Base-by-base conservation (phyloP, 805 yeast species). In the Sporopachydermia quercuum region DNA sequence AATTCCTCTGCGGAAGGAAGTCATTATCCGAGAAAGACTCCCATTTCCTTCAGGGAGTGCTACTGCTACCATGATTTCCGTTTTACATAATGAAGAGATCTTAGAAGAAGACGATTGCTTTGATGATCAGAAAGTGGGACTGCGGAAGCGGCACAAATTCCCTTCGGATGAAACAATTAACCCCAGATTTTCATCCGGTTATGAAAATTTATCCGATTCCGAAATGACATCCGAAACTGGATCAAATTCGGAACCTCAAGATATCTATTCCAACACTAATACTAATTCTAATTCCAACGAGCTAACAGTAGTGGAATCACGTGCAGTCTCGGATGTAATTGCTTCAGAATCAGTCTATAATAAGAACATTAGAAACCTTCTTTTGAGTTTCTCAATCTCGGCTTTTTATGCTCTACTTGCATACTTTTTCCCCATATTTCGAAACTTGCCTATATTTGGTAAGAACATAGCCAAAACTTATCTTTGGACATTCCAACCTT, bases 11-110 rank as follows among this genome's bases (percentile, higher is more conserved):
- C 67, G 97, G 45, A 73, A 71, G 45, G 94, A 86, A 54, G 94
- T 87, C 15, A 78, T 89, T 27, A 72, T 86, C n/a, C 74, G 73
- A 49, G 95, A 86, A 50, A 83, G 83, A 52, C 66, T 91, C 30
- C 83, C 87, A 2, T 89, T 89, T 52, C 98, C 98, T 0, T 82
- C 94, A 34, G 98, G 98, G 0, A 74, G 83, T 46, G 97, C 98
- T 2, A 91, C 97, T 0, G 97, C 96, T 0, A 85, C 94, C 2
- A 64, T 89, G 47, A 89, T 89, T 15, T 74, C 87, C 1, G 96
- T 91, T 1, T 65, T 89, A 23, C 95, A 83, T 57, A 78, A 81
- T 18, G 74, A 84, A n/a, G 30, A 23, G 30, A 23, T 23, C n/a
- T 23, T 23, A 23, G 30, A 23, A n/a, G 30, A 23, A n/a, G 44